Evolutionary conservation across 805 yeast genomes (phyloP), one percentile per base, ranked within the genome.

Genomic region (Vanderwaltozyma tropicalis): DNA sequence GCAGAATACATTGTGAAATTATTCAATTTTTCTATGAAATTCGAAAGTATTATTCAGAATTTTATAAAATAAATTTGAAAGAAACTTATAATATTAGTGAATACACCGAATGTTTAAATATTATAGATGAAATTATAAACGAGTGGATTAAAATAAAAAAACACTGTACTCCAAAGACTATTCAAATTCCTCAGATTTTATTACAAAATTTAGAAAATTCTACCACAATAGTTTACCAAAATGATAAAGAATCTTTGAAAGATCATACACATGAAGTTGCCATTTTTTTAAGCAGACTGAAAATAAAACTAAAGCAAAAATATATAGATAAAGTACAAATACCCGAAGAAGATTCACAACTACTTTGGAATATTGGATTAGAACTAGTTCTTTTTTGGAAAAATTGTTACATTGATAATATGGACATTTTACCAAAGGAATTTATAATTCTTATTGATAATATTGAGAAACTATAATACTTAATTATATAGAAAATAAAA

Each of bases 11-110:
- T 40, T 19, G 69, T 9, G 63, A 59, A 31, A 50, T 63, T 2
- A 43, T 72, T 15, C 64, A 69, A 67, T 62, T 69, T 31, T 69
- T 72, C 44, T 57, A 57, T 37, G 51, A 56, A 14, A 44, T 70
- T 28, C 55, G 57, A 28, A 52, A 59, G 36, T 62, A 55, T 35
- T 62, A 42, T 7, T 33, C 22, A 20, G 17, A 30, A 17, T 14
- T 44, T 14, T n/a, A 27, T 15, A 17, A 32, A 8, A 14, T 18
- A 12, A 34, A 32, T 25, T 16, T 19, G 20, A 19, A 12, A 12
- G 33, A 26, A 34, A 29, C 16, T 5, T 17, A 28, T n/a, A 11
- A 10, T n/a, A 38, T n/a, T 16, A 16, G 32, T 18, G 12, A 34
- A 29, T 13, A 32, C 40, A 7, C 37, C 40, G 38, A 46, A 28